A percentile compares a stretch with the other conserved stretches of the same genome.
phyloP scores from a whole-genome alignment of 2,329 filamentous ascomycete genomes.

The Paramyrothecium sp. region DNA sequence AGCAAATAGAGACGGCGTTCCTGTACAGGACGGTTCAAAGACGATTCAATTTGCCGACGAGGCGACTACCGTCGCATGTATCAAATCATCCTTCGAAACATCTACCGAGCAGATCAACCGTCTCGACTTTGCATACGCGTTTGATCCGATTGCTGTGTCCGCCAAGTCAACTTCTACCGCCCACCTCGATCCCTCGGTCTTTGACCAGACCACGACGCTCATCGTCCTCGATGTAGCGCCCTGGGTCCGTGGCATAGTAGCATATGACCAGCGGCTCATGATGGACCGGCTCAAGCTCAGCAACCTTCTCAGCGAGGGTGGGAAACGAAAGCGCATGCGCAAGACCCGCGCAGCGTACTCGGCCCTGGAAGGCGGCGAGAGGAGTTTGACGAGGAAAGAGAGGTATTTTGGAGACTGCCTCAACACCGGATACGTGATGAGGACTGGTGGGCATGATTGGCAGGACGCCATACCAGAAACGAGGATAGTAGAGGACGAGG shows the following conservation, averaged over 20 bases:
- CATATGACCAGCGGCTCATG: conserved; percentile 71
- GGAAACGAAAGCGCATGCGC: conserved; percentile 52
- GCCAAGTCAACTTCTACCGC: conserved; percentile 36
- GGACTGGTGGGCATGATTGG: conserved; percentile 55
- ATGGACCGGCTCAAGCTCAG: conserved; percentile 63
- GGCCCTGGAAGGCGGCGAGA: conserved; percentile 72
- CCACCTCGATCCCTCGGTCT: conserved; percentile 66
- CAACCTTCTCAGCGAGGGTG: conserved; percentile 60
- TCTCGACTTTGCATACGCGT: conserved; percentile 55
- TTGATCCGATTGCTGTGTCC: conserved; percentile 57
- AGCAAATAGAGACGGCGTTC: neutral
- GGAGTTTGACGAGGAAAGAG: conserved; percentile 66
- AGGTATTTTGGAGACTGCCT: conserved; percentile 67
- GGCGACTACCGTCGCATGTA: conserved; percentile 25
- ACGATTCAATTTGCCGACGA: conserved; percentile 27
- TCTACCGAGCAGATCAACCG: conserved; percentile 35
- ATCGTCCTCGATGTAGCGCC: conserved; percentile 81
- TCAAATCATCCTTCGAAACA: conserved; percentile 35
- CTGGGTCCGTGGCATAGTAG: conserved; percentile 82
- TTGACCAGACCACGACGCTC: conserved; percentile 67
- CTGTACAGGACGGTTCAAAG: neutral
- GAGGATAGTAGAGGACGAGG: conserved; percentile 8
- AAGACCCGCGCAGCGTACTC: conserved; percentile 74
- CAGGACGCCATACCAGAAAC: conserved; percentile 20
- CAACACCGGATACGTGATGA: conserved; percentile 60